Base-by-base conservation (phyloP, 192 early-diverging fungal genomes). In the Cetraspora pellucida region DNA sequence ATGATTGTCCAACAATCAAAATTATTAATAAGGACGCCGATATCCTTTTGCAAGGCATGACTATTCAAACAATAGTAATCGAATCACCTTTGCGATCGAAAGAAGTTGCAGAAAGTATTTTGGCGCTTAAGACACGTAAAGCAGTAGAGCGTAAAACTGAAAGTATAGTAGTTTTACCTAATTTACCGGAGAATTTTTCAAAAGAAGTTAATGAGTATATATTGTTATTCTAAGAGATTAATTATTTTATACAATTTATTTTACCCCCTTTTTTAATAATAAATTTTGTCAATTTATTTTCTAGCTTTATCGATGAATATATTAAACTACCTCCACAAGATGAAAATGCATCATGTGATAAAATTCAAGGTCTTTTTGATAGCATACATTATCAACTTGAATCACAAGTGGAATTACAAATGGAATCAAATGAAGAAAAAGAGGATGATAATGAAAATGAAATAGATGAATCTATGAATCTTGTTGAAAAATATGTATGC, bases 401-500 rank as follows among this genome's bases (percentile, higher is more conserved):
- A 27, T 10, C 19, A 10, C 43, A 63, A 21, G 46, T 31, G 7
- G 54, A 25, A 54, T 54, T 30, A 10, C 43, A 63, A 21, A 46
- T 31, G 7, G 54, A 25, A 54, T 54, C 28, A 23, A 72, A 19
- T 16, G 49, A 54, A 10, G 45, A 68, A 49, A 21, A 25, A 1
- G 30, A 14, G 9, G 30, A 46, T 77, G 58, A 13, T 59, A 37
- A 23, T 45, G 70, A 58, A 25, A 57, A 52, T 63, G 63, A 79
- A 49, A 58, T 79, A 25, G 63, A 81, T n/a, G 78, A 81, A 27
- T 59, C 4, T 47, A 47, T 75, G 43, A 46, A 61, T 63, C 54
- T 31, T 9, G 73, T 85, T 13, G 84, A 85, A 59, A 60, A 60
- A 16, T 83, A 76, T 45, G 52, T 85, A 7, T 85, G 84, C 59